A percentile compares a stretch with the other conserved stretches of the same genome.
Conservation (phyloP, 2,329 filamentous ascomycete genomes). For the Parastagonospora nodorum region DNA sequence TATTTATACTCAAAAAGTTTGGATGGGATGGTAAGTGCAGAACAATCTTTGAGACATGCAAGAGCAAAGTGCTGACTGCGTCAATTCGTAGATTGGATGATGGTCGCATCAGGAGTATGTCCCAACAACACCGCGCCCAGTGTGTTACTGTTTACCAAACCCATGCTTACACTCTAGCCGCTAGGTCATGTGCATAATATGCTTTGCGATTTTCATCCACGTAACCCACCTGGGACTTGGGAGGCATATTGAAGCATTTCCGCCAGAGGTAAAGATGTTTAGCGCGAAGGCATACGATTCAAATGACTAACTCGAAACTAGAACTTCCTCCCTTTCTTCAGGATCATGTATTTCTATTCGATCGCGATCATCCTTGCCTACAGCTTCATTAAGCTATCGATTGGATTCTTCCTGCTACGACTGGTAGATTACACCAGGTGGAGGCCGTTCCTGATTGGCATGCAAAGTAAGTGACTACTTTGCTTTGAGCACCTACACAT, state of each 20-base stretch:
- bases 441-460: slow-evolving; percentile 49
- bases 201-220: slow-evolving; percentile 22
- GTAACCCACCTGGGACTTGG: slow-evolving; percentile 51
- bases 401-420: slow-evolving; percentile 54
- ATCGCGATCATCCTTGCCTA: slow-evolving; percentile 54
- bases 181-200: slow-evolving; percentile 19
- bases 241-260: slow-evolving; percentile 46
- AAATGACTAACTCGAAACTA: too few species aligned
- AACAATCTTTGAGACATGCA: neutral
- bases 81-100: slow-evolving; percentile 47
- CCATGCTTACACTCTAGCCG: neutral
- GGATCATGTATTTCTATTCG: slow-evolving; percentile 52
- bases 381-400: slow-evolving; percentile 55
- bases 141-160: neutral
- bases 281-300: too few species aligned
- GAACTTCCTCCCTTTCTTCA: slow-evolving; percentile 43
- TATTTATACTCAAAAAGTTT: slow-evolving; percentile 28
- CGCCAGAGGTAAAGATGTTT: neutral
- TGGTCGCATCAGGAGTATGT: slow-evolving; percentile 23
- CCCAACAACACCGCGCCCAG: neutral
- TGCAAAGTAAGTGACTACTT: slow-evolving; percentile 45
- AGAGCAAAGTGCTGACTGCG: slow-evolving; percentile 6
- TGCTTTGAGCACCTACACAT: neutral
- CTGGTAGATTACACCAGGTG: slow-evolving; percentile 40
- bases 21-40: slow-evolving; percentile 23